Evolutionary conservation across 139 green algal species (phyloP).

Genomic region (Limnomonas spitsbergensis): DNA sequence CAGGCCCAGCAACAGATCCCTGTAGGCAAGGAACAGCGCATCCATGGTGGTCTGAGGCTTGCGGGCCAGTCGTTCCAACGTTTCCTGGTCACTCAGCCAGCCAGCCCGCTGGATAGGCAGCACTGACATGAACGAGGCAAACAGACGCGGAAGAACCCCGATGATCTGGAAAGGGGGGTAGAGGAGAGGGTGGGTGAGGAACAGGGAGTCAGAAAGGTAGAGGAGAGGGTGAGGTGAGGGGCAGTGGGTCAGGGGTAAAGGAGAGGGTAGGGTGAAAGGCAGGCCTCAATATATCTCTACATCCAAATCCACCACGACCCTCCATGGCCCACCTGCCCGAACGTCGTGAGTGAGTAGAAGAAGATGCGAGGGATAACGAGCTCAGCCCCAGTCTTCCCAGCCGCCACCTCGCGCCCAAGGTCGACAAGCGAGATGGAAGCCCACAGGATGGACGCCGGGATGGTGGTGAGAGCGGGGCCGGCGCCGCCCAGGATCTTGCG

Average conservation of each 20-base stretch:
- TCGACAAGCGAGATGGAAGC: slow-evolving; percentile 59
- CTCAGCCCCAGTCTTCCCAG: not conserved
- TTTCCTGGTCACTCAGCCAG: slow-evolving; percentile 51
- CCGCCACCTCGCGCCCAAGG: slow-evolving; percentile 51
- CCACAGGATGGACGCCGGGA: slow-evolving; percentile 74
- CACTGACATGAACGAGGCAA: slow-evolving; percentile 53
- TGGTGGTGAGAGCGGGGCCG: slow-evolving; percentile 67
- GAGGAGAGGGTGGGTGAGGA: not conserved
- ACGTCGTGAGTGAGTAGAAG: slow-evolving; percentile 59
- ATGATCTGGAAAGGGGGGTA: slow-evolving; percentile 48
- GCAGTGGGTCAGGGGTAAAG: too few relatives aligned
- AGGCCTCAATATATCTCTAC: too few relatives aligned
- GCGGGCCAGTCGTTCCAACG: slow-evolving; percentile 54
- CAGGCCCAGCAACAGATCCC: slow-evolving; percentile 56
- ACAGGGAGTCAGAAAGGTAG: too few relatives aligned
- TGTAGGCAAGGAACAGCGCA: slow-evolving; percentile 42
- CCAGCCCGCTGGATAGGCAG: slow-evolving; percentile 58
- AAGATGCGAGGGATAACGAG: slow-evolving; percentile 49
- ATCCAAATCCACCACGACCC: too few relatives aligned
- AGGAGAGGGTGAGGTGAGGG: too few relatives aligned
- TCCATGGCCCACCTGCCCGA: slow-evolving; percentile 35
- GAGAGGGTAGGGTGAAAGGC: too few relatives aligned
- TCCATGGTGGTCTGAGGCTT: slow-evolving; percentile 66
- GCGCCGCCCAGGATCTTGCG: slow-evolving; percentile 63
- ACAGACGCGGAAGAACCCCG: slow-evolving; percentile 55